Conservation (phyloP, 2,329 filamentous ascomycete genomes). For the Penicillium frequentans region DNA sequence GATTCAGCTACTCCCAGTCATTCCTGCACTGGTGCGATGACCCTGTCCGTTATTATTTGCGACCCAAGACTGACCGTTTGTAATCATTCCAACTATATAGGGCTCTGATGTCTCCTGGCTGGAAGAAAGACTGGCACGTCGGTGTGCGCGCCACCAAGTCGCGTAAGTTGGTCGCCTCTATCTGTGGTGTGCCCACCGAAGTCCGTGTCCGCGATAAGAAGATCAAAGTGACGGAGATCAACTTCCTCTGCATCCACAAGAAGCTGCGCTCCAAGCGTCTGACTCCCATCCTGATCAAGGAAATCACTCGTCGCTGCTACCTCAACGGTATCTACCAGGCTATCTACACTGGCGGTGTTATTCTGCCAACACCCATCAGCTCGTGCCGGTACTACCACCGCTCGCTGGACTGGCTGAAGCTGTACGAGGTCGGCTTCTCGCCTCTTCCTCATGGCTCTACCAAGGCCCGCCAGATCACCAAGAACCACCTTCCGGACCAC, state of each 20-base stretch:
- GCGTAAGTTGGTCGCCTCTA: conserved; percentile 88
- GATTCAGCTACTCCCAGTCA: conserved; percentile 89
- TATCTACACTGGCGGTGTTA: conserved; percentile 89
- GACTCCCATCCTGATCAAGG: conserved; percentile 92
- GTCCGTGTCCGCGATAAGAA: conserved; percentile 75
- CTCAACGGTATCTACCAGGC: conserved; percentile 86
- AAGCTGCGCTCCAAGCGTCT: conserved; percentile 92
- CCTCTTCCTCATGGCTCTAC: conserved; percentile 82
- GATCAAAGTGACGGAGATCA: conserved; percentile 85
- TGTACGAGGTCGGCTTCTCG: conserved; percentile 93
- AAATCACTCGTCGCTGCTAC: conserved; percentile 92
- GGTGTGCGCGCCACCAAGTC: conserved; percentile 84
- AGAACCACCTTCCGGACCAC: conserved; percentile 76
- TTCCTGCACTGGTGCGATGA: conserved; percentile 77
- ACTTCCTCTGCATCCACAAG: conserved; percentile 98
- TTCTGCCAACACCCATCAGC: conserved; percentile 87
- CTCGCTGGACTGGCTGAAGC: conserved; percentile 90
- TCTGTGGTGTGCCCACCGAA: conserved; percentile 85
- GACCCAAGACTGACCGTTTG: neutral
- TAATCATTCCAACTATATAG: conserved; percentile 43
- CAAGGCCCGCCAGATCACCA: conserved; percentile 78
- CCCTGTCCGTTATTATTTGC: neutral
- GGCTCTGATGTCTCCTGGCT: conserved; percentile 92
- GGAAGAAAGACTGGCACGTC: conserved; percentile 92
- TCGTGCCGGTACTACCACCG: conserved; percentile 96